Evolutionary conservation across 1,139 yeast species (phyloP).

Genomic region (Sugiyamaella japonica): DNA sequence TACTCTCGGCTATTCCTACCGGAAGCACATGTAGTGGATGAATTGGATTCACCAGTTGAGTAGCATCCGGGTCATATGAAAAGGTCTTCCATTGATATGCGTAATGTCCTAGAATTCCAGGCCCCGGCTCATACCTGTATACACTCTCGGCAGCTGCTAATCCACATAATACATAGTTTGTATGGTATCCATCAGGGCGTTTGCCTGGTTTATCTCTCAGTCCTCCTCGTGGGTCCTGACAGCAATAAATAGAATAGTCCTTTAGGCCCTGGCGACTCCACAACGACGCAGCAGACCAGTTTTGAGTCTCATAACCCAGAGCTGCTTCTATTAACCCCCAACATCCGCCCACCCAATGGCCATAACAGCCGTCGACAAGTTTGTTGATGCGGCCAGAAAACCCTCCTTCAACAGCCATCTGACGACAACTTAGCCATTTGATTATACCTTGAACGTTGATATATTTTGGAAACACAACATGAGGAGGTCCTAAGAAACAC

Average conservation of each 20-base stretch:
- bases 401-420: conserved; percentile 75
- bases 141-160: conserved; percentile 64
- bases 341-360: conserved; percentile 92
- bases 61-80: conserved; percentile 24
- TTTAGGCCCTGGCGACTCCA: conserved; percentile 59
- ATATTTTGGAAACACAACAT: conserved; percentile 33
- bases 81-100: conserved; percentile 35
- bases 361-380: conserved; percentile 93
- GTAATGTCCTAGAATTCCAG: conserved; percentile 30
- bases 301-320: conserved; percentile 31
- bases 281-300: conserved; percentile 20
- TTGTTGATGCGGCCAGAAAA: conserved; percentile 88
- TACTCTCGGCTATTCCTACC: conserved; percentile 37
- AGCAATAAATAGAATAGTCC: conserved; percentile 69
- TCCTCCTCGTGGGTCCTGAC: conserved; percentile 75
- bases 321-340: conserved; percentile 63
- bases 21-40: conserved; percentile 73
- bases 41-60: conserved; percentile 41
- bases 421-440: conserved; percentile 72
- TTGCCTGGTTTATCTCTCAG: conserved; percentile 86
- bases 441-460: conserved; percentile 34
- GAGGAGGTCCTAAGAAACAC: conserved; percentile 48
- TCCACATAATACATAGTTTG: conserved; percentile 82
- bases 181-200: conserved; percentile 81
- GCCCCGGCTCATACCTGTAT: conserved; percentile 40